Conservation (phyloP, 345 rosid genomes). For the Moricandia moricandioides region DNA sequence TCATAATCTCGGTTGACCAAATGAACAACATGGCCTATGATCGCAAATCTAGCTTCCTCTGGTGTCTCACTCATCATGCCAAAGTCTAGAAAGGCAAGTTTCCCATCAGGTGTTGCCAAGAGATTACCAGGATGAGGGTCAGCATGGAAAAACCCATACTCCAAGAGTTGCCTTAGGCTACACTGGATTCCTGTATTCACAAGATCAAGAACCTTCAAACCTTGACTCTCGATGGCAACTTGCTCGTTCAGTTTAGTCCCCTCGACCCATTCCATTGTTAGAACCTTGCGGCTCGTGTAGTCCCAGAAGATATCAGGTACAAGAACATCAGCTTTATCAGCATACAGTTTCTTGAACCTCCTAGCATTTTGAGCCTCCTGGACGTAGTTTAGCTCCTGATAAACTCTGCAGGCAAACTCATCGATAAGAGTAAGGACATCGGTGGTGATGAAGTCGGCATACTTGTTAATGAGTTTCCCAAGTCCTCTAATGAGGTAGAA, state of each 20-base stretch:
- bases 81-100: constrained; percentile 95
- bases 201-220: constrained; percentile 90
- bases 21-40: constrained; percentile 91
- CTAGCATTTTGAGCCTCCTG: constrained; percentile 98
- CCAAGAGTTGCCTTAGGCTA: constrained; percentile 90
- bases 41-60: constrained; percentile 92
- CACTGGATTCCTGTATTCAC: constrained; percentile 95
- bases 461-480: constrained; percentile 68
- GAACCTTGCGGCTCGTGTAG: constrained; percentile 81
- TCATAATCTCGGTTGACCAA: constrained; percentile 95
- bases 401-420: constrained; percentile 90
- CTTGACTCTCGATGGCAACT: constrained; percentile 86
- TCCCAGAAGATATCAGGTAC: constrained; percentile 99
- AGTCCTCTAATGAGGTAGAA: constrained; percentile 85
- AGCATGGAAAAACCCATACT: constrained; percentile 94
- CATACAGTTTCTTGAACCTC: constrained; percentile 87
- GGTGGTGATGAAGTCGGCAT: constrained; percentile 70
- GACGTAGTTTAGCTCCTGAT: constrained; percentile 91
- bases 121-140: constrained; percentile 99
- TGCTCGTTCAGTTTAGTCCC: constrained; percentile 91
- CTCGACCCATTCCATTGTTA: constrained; percentile 97
- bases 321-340: constrained; percentile 86
- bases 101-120: constrained; percentile 95
- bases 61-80: constrained; percentile 99
- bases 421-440: constrained; percentile 83